Conservation (phyloP, 1,139 yeast species). For the Sugiyamaella castrensis region DNA sequence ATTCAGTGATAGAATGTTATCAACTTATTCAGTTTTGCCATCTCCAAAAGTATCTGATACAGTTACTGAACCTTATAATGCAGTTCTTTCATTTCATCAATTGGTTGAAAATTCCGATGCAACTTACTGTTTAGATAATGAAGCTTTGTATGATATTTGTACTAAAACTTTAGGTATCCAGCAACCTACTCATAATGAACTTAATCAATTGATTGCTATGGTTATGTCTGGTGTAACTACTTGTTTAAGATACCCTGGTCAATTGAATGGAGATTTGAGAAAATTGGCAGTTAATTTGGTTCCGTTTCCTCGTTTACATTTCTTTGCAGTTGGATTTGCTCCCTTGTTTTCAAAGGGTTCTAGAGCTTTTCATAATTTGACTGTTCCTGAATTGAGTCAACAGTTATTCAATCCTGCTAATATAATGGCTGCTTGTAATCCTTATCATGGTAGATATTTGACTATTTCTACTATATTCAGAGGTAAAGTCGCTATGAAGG, state of each 20-base stretch:
- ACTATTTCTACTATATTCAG: slow-evolving; percentile 47
- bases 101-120: slow-evolving; percentile 45
- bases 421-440: slow-evolving; percentile 47
- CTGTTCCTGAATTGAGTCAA: slow-evolving; percentile 47
- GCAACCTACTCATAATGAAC: slow-evolving; percentile 43
- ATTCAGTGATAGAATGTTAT: slow-evolving; percentile 46
- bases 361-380: slow-evolving; percentile 40
- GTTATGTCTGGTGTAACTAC: slow-evolving; percentile 50
- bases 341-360: slow-evolving; percentile 42
- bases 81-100: slow-evolving; percentile 44
- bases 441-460: slow-evolving; percentile 43
- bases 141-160: slow-evolving; percentile 46
- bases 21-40: slow-evolving; percentile 47
- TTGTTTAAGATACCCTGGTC: slow-evolving; percentile 47
- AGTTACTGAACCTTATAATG: slow-evolving; percentile 46
- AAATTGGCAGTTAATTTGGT: slow-evolving; percentile 47
- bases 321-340: slow-evolving; percentile 47
- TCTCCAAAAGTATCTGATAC: slow-evolving; percentile 47
- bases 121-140: slow-evolving; percentile 47
- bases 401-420: slow-evolving; percentile 46
- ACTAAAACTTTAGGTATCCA: slow-evolving; percentile 41
- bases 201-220: slow-evolving; percentile 43
- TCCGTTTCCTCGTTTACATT: slow-evolving; percentile 48
- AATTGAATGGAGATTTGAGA: slow-evolving; percentile 46
- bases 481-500: slow-evolving; percentile 45